Percentiles rank a stretch among this genome's conserved stretches.
These are phyloP conservation scores for Magnaporthales sp. DNA, from an alignment of 2,329 filamentous ascomycete species.

Conservation along the genomic window DNA sequence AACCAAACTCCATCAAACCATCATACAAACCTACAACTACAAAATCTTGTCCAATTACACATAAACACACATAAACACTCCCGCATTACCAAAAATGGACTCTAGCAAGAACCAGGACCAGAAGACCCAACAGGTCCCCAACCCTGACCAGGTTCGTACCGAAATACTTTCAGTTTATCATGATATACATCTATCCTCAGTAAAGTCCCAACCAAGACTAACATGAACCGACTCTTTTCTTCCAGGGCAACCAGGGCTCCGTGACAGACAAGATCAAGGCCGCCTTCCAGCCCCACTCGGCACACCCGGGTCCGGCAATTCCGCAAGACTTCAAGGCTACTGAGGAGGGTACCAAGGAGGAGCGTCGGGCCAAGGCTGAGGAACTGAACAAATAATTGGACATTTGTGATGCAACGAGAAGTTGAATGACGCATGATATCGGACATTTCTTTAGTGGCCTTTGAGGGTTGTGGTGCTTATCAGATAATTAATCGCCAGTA, in stretches of 20 bases:
- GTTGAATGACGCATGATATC: neutral
- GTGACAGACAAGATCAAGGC: constrained; percentile 31
- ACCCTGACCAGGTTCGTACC: constrained; percentile 3
- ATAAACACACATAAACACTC: neutral
- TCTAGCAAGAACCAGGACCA: constrained; percentile 14
- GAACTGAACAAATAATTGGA: constrained; percentile 50
- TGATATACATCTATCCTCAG: neutral
- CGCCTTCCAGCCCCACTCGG: constrained; percentile 42
- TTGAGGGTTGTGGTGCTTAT: neutral
- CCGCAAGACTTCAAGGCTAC: constrained; percentile 42
- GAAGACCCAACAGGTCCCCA: constrained; percentile 17
- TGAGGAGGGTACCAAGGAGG: constrained; percentile 58
- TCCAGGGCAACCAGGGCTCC: constrained; percentile 16
- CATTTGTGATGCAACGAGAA: neutral
- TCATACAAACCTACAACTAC: neutral
- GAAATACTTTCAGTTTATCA: neutral
- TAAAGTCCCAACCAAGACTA: neutral
- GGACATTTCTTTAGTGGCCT: neutral
- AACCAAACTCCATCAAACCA: neutral
- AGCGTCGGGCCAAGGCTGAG: constrained; percentile 55
- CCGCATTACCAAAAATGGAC: constrained; percentile 15
- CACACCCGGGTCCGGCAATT: constrained; percentile 49
- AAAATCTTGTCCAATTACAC: neutral
- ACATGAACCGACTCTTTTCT: neutral
- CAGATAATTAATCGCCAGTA: neutral